Conservation (phyloP, 1,284 basidiomycete species). For the Singerocomus rubriflavus region DNA sequence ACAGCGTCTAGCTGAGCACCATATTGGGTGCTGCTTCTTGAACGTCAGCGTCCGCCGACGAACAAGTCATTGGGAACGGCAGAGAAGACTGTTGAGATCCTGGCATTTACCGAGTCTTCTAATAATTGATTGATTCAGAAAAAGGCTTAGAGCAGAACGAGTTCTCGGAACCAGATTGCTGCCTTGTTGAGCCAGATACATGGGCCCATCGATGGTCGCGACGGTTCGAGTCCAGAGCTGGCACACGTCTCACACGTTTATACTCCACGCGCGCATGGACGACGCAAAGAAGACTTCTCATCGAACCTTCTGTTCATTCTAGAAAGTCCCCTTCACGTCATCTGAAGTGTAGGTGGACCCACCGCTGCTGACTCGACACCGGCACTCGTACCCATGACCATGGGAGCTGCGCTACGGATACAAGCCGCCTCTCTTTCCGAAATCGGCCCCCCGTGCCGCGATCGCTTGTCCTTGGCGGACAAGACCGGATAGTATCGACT, state of each 20-base stretch:
- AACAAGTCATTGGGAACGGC: not conserved
- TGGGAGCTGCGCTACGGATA: no score
- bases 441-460: no score
- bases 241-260: not conserved
- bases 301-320: not conserved
- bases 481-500: conserved; percentile 13
- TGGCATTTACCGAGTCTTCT: conserved; percentile 24
- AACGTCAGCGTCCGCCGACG: not conserved
- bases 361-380: no score
- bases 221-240: not conserved
- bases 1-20: not conserved
- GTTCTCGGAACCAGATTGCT: no score
- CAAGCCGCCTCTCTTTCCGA: no score
- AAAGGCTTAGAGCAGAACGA: conserved; percentile 5
- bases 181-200: not conserved
- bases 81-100: not conserved
- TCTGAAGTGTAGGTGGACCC: no score
- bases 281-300: not conserved
- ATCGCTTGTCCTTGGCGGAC: conserved; percentile 4
- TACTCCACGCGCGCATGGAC: no score
- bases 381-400: no score
- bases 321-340: not conserved
- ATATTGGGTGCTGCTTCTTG: conserved; percentile 5
- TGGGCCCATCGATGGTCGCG: no score
- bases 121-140: conserved; percentile 1